Percentiles rank a stretch among this genome's conserved stretches.
These are phyloP conservation scores for Telfairia occidentalis DNA, from an alignment of 331 rosid species.

Conservation along the genomic window DNA sequence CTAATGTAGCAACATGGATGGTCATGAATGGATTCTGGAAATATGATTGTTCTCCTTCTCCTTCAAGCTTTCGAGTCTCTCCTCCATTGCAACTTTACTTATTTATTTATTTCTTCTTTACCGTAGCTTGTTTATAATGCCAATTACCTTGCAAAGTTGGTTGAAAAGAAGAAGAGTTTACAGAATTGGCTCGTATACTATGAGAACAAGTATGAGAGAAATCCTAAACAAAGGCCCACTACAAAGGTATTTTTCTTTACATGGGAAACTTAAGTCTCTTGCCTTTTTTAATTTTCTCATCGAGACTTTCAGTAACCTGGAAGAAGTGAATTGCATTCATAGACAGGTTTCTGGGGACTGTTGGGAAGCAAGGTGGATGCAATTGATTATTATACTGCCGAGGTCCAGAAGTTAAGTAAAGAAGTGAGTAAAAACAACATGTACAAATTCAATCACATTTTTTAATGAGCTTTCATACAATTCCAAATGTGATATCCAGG, in stretches of 20 bases:
- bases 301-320: conserved; percentile 23
- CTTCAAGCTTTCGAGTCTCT: background rate
- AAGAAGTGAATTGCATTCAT: conserved; percentile 27
- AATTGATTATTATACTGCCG: conserved; percentile 38
- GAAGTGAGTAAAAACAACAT: conserved; percentile 36
- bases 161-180: conserved; percentile 40
- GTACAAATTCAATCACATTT: background rate
- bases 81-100: conserved; percentile 2
- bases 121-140: conserved; percentile 70
- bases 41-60: background rate
- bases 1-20: background rate
- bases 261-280: background rate
- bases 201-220: conserved; percentile 67
- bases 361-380: conserved; percentile 61
- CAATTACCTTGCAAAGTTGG: conserved; percentile 64
- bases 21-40: background rate
- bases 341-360: conserved; percentile 75
- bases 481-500: background rate
- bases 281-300: conserved; percentile 4
- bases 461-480: background rate
- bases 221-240: conserved; percentile 40
- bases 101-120: conserved; percentile 9
- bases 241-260: conserved; percentile 59
- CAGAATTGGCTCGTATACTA: conserved; percentile 60
- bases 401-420: conserved; percentile 31